Evolutionary conservation across 208 protist genomes (phyloP).

Genomic region (Leishmania braziliensis): DNA sequence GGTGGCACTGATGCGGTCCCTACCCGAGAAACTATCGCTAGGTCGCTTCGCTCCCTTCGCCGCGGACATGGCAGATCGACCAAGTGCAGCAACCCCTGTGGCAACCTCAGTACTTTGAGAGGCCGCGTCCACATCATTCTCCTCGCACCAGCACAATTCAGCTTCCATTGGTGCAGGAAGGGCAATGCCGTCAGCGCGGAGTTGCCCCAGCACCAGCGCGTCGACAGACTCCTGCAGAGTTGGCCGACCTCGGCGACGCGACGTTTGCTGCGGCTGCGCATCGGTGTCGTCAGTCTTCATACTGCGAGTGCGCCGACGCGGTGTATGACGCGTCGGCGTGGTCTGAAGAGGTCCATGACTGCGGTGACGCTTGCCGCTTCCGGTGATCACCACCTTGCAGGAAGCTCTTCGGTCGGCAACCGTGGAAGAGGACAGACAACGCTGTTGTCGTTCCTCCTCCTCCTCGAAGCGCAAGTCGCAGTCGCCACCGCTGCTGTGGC

Average conservation of each 20-base stretch:
- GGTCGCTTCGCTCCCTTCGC: neutral
- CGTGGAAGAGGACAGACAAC: neutral
- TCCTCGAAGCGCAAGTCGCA: conserved; percentile 3
- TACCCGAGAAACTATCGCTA: neutral
- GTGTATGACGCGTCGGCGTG: conserved; percentile 8
- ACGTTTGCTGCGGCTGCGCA: neutral
- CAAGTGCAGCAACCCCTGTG: neutral
- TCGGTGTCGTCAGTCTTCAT: neutral
- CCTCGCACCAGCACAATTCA: conserved; percentile 21
- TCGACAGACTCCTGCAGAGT: conserved; percentile 54
- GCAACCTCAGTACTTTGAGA: neutral
- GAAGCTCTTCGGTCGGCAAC: neutral
- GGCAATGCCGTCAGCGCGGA: conserved; percentile 59
- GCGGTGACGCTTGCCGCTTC: conserved; percentile 17
- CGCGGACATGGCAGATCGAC: neutral
- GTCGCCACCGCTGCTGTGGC: conserved; percentile 6
- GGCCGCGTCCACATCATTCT: neutral
- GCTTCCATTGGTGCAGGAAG: conserved; percentile 26
- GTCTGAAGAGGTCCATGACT: conserved; percentile 6
- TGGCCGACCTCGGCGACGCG: conserved; percentile 14
- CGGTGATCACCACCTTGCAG: neutral
- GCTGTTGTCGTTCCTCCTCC: conserved; percentile 3
- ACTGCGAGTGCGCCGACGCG: conserved; percentile 13
- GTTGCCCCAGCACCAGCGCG: conserved; percentile 60
- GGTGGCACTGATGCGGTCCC: too few species aligned